Percentiles rank a stretch among this genome's conserved stretches.
Conservation (phyloP, 306 rosid genomes). For the Cucumis hystrix region DNA sequence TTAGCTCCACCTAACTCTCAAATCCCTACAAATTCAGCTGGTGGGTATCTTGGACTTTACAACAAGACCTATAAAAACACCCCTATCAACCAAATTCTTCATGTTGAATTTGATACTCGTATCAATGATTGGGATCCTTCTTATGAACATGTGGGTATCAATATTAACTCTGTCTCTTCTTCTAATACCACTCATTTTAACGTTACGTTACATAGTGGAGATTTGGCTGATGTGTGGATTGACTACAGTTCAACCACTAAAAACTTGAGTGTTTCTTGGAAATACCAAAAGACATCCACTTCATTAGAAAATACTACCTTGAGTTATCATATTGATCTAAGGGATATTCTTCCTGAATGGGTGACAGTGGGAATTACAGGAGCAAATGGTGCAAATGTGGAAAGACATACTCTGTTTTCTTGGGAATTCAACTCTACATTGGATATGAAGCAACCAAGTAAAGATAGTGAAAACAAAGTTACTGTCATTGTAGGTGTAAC, state of each 20-base stretch:
- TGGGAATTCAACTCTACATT: slow-evolving; percentile 5
- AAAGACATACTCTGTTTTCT: neutral
- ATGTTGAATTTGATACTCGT: neutral
- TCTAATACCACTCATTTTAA: neutral
- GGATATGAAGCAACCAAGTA: neutral
- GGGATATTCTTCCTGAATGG: neutral
- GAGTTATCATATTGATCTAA: neutral
- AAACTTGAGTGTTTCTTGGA: slow-evolving; percentile 3
- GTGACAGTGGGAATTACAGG: neutral
- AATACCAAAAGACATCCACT: neutral
- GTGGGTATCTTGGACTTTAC: neutral
- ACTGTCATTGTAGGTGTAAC: neutral
- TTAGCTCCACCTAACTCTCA: neutral
- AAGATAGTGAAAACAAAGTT: neutral
- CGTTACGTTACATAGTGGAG: neutral
- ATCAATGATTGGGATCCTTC: neutral
- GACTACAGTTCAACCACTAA: neutral
- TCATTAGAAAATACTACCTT: neutral
- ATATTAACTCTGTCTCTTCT: neutral
- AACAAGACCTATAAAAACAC: neutral
- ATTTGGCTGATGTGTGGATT: neutral
- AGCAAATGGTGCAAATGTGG: neutral
- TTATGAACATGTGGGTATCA: neutral
- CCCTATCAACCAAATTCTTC: neutral
- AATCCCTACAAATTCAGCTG: slow-evolving; percentile 1